Evolutionary conservation across 2,329 filamentous ascomycete species (phyloP).

Genomic region (Fusarium pseudonygamai): DNA sequence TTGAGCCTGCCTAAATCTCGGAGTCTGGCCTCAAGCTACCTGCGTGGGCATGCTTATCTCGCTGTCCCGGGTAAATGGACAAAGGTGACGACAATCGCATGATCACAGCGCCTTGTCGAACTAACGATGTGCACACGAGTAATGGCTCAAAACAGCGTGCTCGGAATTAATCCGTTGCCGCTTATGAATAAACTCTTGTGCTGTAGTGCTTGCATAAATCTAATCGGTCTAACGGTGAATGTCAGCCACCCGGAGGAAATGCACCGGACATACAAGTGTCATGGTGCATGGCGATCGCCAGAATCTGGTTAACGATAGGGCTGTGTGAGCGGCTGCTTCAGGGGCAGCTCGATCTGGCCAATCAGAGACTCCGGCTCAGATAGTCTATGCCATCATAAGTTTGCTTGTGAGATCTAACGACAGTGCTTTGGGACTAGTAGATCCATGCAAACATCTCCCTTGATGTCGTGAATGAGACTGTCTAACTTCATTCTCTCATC

Average conservation of each 20-base stretch:
- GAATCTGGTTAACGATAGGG: not conserved
- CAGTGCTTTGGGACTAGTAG: not conserved
- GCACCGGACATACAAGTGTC: not conserved
- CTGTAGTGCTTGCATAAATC: not conserved
- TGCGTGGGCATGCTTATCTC: not conserved
- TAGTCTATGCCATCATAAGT: slow-evolving; percentile 4
- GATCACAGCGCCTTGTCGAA: not conserved
- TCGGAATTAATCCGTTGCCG: not conserved
- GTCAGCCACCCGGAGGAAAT: not conserved
- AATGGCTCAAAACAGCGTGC: not conserved
- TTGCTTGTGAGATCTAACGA: not conserved
- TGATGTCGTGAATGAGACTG: not conserved
- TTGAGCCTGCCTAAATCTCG: fast-evolving
- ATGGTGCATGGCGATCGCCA: not conserved
- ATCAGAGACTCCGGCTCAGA: not conserved
- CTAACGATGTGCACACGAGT: not conserved
- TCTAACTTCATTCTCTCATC: not conserved
- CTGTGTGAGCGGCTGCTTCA: not conserved
- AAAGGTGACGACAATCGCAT: not conserved
- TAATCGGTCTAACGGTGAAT: not conserved
- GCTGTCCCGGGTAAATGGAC: not conserved
- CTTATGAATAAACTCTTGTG: not conserved
- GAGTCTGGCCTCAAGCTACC: no score
- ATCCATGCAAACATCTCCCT: not conserved
- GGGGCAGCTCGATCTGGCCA: not conserved